A percentile compares a stretch with the other conserved stretches of the same genome.
Evolutionary conservation across 768 basidiomycete species (phyloP).

Genomic region (Psilocybe azurescens): DNA sequence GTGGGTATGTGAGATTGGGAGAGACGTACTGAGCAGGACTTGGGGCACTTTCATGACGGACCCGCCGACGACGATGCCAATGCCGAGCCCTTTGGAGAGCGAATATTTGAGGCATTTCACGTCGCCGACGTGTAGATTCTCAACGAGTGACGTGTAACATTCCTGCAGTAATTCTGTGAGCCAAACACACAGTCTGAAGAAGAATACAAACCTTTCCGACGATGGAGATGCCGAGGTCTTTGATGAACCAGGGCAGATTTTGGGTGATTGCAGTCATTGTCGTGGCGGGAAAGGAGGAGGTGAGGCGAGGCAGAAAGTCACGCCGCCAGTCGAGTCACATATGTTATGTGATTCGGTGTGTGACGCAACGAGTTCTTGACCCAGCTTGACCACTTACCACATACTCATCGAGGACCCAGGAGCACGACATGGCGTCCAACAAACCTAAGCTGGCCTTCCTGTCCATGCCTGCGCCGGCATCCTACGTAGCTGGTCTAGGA

Average conservation of each 20-base stretch:
- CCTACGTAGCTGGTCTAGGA: conserved; percentile 98
- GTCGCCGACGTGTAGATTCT: conserved; percentile 80
- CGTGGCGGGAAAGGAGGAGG: background rate
- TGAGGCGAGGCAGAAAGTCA: background rate
- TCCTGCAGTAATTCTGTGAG: conserved; percentile 49
- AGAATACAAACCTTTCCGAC: conserved; percentile 67
- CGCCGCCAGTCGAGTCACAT: background rate
- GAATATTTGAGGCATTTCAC: conserved; percentile 89
- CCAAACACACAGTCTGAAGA: background rate
- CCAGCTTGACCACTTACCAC: background rate
- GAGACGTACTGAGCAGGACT: conserved; percentile 72
- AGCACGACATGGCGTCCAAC: conserved; percentile 39
- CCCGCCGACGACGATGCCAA: conserved; percentile 92
- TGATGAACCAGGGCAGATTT: conserved; percentile 88
- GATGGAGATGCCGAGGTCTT: conserved; percentile 76
- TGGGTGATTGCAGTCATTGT: conserved; percentile 78
- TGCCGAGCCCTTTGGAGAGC: conserved; percentile 88
- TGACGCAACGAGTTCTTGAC: background rate
- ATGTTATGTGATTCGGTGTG: too few relatives aligned
- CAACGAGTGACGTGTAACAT: conserved; percentile 90
- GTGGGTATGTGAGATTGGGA: too few relatives aligned
- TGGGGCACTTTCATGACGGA: conserved; percentile 98
- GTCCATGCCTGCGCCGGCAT: conserved; percentile 93
- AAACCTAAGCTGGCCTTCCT: conserved; percentile 85
- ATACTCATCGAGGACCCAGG: background rate